These are phyloP conservation scores for Cutaneotrichosporon sp. DNA, from an alignment of 1,284 basidiomycete genomes.

Conservation along the genomic window DNA sequence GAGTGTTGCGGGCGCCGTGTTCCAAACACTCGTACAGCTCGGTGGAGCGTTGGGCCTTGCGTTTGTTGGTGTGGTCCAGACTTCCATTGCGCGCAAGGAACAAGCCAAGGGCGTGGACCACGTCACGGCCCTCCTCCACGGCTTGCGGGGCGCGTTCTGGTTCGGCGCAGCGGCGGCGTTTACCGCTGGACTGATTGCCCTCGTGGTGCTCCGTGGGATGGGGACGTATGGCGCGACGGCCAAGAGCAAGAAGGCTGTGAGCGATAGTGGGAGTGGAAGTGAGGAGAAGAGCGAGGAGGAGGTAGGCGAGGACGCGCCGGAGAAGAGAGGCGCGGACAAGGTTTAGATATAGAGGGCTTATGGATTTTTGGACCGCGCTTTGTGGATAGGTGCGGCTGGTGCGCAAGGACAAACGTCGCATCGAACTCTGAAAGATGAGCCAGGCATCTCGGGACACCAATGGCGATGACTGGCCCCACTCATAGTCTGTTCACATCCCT, in stretches of 20 bases:
- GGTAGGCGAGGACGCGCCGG: not conserved
- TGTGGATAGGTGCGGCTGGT: too few relatives aligned
- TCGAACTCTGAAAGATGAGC: too few relatives aligned
- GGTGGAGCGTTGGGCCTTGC: slow-evolving; percentile 74
- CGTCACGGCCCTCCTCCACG: slow-evolving; percentile 29
- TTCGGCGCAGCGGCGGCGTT: slow-evolving; percentile 43
- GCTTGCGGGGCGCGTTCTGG: slow-evolving; percentile 47
- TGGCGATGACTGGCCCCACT: too few relatives aligned
- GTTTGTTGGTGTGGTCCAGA: slow-evolving; percentile 69
- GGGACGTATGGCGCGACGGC: slow-evolving; percentile 23
- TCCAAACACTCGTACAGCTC: slow-evolving; percentile 57
- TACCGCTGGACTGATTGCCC: slow-evolving; percentile 36
- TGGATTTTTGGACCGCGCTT: not conserved
- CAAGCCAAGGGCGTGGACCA: slow-evolving; percentile 21
- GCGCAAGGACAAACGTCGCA: too few relatives aligned
- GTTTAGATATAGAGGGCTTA: not conserved
- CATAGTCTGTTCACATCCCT: too few relatives aligned
- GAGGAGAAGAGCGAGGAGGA: not conserved
- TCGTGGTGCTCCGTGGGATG: slow-evolving; percentile 39
- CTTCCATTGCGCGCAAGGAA: slow-evolving; percentile 29
- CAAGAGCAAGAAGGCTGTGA: not conserved
- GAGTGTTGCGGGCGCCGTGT: slow-evolving; percentile 68
- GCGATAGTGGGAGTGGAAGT: not conserved
- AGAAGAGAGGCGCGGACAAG: not conserved
- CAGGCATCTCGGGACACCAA: too few relatives aligned